A percentile compares a stretch with the other conserved stretches of the same genome.
Evolutionary conservation across 2,329 filamentous ascomycete species (phyloP).

Genomic region (Clathrospora elynae): DNA sequence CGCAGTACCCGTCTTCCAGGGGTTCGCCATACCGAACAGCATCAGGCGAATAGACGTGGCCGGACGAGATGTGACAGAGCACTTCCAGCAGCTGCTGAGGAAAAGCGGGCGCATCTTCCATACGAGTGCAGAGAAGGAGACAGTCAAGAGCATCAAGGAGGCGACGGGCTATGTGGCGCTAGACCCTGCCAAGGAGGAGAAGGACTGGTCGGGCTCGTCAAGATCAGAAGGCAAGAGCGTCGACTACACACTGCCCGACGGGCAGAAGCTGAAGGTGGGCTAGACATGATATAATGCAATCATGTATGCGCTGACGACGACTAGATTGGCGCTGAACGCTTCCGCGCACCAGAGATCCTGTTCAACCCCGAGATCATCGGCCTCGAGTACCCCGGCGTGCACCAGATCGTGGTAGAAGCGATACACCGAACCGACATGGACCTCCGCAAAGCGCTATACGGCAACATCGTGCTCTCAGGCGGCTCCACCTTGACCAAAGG

Average conservation of each 20-base stretch:
- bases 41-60: slow-evolving; percentile 96
- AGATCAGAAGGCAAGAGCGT: slow-evolving; percentile 79
- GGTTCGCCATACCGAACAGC: slow-evolving; percentile 93
- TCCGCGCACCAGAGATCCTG: slow-evolving; percentile 93
- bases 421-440: slow-evolving; percentile 96
- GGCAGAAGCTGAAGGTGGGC: slow-evolving; percentile 84
- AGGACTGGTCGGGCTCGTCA: slow-evolving; percentile 81
- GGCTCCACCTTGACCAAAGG: slow-evolving; percentile 96
- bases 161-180: slow-evolving; percentile 87
- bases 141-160: slow-evolving; percentile 97
- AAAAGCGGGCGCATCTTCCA: slow-evolving; percentile 96
- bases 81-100: slow-evolving; percentile 86
- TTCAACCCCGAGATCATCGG: slow-evolving; percentile 98
- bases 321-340: slow-evolving; percentile 88
- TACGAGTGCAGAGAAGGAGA: slow-evolving; percentile 98
- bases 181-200: slow-evolving; percentile 92
- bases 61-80: slow-evolving; percentile 92
- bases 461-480: slow-evolving; percentile 95
- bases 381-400: slow-evolving; percentile 93
- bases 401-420: slow-evolving; percentile 96
- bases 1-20: slow-evolving; percentile 95
- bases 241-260: slow-evolving; percentile 90
- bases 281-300: slow-evolving; percentile 9
- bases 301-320: slow-evolving; percentile 27
- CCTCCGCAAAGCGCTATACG: slow-evolving; percentile 88